phyloP scores from a whole-genome alignment of 495 filamentous ascomycete genomes.

The Penicillium cinerascens region DNA sequence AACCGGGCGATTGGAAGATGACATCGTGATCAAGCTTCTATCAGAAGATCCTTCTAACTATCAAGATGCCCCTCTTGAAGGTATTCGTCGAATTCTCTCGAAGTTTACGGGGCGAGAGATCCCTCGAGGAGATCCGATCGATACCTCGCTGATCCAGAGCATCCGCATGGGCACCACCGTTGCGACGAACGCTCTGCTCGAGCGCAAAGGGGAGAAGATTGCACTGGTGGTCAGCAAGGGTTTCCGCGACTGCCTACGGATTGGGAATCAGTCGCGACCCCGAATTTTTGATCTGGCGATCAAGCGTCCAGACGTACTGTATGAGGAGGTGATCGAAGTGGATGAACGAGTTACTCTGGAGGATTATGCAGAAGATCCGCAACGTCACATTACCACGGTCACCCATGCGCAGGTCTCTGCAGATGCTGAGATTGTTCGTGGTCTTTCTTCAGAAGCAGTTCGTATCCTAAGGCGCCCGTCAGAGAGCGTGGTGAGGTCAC shows the following conservation, averaged over 20 bases:
- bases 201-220: conserved; percentile 84
- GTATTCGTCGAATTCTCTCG: conserved; percentile 75
- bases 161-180: conserved; percentile 86
- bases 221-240: conserved; percentile 83
- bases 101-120: conserved; percentile 68
- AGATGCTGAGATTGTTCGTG: conserved; percentile 18
- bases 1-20: conserved; percentile 24
- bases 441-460: conserved; percentile 35
- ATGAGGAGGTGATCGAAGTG: conserved; percentile 66
- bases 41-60: conserved; percentile 82
- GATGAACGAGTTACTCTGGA: conserved; percentile 83
- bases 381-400: conserved; percentile 11
- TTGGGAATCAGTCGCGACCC: conserved; percentile 74
- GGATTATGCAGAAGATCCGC: conserved; percentile 34
- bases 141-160: conserved; percentile 71
- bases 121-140: conserved; percentile 70
- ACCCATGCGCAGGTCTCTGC: neutral
- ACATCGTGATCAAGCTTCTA: conserved; percentile 73
- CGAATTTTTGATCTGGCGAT: conserved; percentile 72
- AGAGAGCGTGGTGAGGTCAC: conserved; percentile 21
- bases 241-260: conserved; percentile 81
- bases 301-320: conserved; percentile 68
- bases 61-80: conserved; percentile 76
- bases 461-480: conserved; percentile 34
- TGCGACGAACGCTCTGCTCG: conserved; percentile 78